Conservation (phyloP, 352 stramenopile genomes). For the Globisporangium recalcitrans region DNA sequence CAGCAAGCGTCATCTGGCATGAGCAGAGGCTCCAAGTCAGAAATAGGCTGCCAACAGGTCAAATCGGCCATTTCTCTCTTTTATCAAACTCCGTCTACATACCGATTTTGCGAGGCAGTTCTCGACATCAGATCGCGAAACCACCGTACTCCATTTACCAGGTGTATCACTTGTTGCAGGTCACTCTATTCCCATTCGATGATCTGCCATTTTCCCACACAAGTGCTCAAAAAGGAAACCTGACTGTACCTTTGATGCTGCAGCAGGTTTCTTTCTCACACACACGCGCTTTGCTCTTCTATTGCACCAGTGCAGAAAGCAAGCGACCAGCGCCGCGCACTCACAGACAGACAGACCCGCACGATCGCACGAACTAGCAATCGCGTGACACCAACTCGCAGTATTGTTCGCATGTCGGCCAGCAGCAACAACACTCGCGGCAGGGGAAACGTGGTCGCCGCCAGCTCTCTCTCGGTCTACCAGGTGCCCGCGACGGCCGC, state of each 20-base stretch:
- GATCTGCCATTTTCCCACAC: neutral
- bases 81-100: neutral
- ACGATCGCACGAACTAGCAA: constrained; percentile 1
- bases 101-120: neutral
- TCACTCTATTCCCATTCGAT: too few relatives aligned
- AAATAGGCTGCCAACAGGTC: neutral
- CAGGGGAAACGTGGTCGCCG: neutral
- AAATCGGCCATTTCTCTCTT: neutral
- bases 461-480: neutral
- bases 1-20: neutral
- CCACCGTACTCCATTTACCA: too few relatives aligned
- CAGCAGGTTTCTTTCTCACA: too few relatives aligned
- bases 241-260: neutral
- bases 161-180: too few relatives aligned
- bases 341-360: neutral
- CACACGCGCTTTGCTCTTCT: too few relatives aligned
- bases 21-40: neutral
- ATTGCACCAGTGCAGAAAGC: neutral
- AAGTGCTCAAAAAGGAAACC: neutral
- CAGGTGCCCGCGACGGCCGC: constrained; percentile 1
- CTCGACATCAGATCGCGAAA: too few relatives aligned
- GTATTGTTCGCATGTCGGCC: too few relatives aligned
- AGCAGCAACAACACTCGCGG: neutral
- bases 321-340: neutral
- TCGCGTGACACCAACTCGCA: too few relatives aligned